These are phyloP conservation scores for Cercophora sp. DNA, from an alignment of 495 filamentous ascomycete genomes.

Conservation along the genomic window DNA sequence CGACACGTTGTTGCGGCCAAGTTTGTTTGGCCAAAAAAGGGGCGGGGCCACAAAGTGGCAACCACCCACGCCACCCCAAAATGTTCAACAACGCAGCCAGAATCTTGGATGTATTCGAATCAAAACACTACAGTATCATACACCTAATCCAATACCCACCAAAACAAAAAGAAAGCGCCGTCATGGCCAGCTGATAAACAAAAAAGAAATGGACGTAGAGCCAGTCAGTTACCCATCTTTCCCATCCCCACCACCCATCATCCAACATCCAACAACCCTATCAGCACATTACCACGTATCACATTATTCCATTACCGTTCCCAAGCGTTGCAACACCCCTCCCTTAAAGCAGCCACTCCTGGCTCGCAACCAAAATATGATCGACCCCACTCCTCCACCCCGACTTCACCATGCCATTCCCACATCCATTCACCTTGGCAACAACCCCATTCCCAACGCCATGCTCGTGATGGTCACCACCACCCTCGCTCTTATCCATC, in stretches of 20 bases:
- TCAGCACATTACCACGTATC: background rate
- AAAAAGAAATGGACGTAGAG: no score
- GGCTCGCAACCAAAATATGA: constrained; percentile 14
- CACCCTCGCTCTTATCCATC: constrained; percentile 4
- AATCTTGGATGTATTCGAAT: no score
- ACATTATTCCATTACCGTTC: background rate
- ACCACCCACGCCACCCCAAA: no score
- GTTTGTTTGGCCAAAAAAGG: no score
- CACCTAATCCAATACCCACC: no score
- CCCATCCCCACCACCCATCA: background rate
- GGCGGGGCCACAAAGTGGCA: no score
- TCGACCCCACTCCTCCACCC: constrained; percentile 9
- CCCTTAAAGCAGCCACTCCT: constrained; percentile 14
- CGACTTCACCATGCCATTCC: background rate
- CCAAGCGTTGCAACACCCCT: background rate
- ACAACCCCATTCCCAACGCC: background rate
- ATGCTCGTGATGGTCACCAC: background rate
- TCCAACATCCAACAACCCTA: background rate
- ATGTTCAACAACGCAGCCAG: no score
- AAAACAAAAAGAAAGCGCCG: no score
- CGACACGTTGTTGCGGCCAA: no score
- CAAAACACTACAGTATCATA: no score
- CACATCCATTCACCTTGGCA: background rate
- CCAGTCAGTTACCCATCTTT: no score
- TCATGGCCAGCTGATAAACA: no score